Base-by-base conservation (phyloP, 1,139 yeast genomes). In the Taphrina betulina region DNA sequence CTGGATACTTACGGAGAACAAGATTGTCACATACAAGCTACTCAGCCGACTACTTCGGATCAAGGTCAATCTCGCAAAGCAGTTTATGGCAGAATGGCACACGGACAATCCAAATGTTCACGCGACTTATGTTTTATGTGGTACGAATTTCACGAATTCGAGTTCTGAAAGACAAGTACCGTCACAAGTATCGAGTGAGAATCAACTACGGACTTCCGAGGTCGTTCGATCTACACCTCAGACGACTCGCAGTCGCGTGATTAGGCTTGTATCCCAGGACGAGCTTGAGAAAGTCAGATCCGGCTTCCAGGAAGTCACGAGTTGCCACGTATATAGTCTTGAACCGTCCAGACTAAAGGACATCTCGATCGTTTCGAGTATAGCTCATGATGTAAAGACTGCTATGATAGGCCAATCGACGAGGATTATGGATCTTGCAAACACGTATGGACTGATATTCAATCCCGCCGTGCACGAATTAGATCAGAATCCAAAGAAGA, bases 1-100 rank as follows among this genome's bases (percentile, higher is more conserved):
- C 12, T 50, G 54, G 54, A 31, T 50, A 8, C 33, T 22, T 4
- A 33, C 28, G 22, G 52, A 43, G 14, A 35, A 60, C 36, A 8
- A 29, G 14, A 34, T 66, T 64, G 61, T 67, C 5, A 63, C 69
- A 16, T 67, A 63, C 44, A 60, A 66, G 8, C 58, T 67, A 34
- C 61, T 68, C 26, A 64, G 70, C 40, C 62, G 71, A 24, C 58
- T 60, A 51, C 56, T 61, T 14, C 57, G 60, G 14, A 54, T 65
- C 12, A 65, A 65, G 41, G 63, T 62, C 7, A 57, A 63, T 34
- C 44, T 50, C 1, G 69, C 71, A 4, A 67, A 66, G 48, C 61
- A 63, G 38, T 45, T 37, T 2, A 60, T 64, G 33, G 61, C 53
- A 40, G 50, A 58, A 16, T 64, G 63, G 46, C 53, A 62, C 43